Conservation (phyloP, 2,329 filamentous ascomycete genomes). For the Colletotrichum caudatum region DNA sequence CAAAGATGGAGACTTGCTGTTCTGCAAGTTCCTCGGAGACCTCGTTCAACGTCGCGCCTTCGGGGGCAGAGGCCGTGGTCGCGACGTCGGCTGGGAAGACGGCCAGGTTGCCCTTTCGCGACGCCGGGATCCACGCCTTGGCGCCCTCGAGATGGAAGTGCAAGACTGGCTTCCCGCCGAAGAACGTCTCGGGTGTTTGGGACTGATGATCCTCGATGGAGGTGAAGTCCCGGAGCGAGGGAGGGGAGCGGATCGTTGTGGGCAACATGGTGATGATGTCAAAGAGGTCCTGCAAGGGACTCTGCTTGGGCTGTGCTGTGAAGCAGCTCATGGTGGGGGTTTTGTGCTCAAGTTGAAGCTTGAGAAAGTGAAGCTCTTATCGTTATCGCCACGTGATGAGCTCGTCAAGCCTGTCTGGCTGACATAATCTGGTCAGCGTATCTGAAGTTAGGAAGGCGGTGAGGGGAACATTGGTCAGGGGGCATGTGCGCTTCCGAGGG, state of each 20-base stretch:
- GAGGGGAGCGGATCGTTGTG: slow-evolving; percentile 69
- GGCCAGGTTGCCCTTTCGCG: slow-evolving; percentile 66
- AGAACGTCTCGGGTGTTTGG: slow-evolving; percentile 79
- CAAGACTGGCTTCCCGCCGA: slow-evolving; percentile 76
- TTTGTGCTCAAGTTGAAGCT: slow-evolving; percentile 35
- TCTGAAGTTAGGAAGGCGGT: slow-evolving; percentile 17
- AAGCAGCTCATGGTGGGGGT: slow-evolving; percentile 32
- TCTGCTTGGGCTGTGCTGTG: slow-evolving; percentile 32
- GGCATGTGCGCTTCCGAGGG: slow-evolving; percentile 10
- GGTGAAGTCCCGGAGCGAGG: slow-evolving; percentile 70
- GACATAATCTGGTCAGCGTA: accelerated
- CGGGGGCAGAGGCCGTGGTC: slow-evolving; percentile 49
- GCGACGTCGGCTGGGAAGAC: slow-evolving; percentile 61
- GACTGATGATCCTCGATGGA: slow-evolving; percentile 76
- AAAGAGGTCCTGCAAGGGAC: slow-evolving; percentile 25
- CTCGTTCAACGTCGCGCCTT: slow-evolving; percentile 50
- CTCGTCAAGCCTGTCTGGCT: not conserved
- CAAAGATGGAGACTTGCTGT: slow-evolving; percentile 67
- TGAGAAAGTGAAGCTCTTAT: slow-evolving; percentile 41
- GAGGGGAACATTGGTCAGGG: not conserved
- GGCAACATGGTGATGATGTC: slow-evolving; percentile 55
- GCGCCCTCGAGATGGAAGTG: slow-evolving; percentile 71
- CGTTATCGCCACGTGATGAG: slow-evolving; percentile 43
- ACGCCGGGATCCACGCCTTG: slow-evolving; percentile 68
- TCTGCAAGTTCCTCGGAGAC: slow-evolving; percentile 54